Evolutionary conservation across 2,329 filamentous ascomycete genomes (phyloP), one percentile per base, ranked within the genome.

Genomic region (Colletotrichum liriopes): DNA sequence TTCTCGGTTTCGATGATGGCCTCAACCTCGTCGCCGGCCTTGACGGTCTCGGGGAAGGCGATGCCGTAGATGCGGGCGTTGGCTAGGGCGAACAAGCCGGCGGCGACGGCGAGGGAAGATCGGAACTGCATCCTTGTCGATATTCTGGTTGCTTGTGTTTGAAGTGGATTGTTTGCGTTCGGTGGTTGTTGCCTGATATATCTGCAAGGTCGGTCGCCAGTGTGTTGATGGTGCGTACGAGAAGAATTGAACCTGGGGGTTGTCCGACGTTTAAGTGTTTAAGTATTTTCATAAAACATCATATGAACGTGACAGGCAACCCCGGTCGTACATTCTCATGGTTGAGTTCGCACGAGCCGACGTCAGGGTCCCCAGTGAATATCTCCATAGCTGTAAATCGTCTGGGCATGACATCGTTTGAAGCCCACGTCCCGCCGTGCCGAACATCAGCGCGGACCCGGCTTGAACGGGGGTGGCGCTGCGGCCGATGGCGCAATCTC

Each of bases 21-120:
- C 39, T 79, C 76, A 54, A 78, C 75, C 37, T 70, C 43, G 41
- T 77, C 74, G 72, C 82, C 83, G 5, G 84, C 81, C 43, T 77
- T 77, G 73, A 87, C 80, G 49, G 80, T 84, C 11, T 78, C 67
- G 1, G 86, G 86, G 20, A 83, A 79, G 20, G 81, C 77, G 75
- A 87, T 82, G 78, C 85, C 84, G 68, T 75, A 75, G 73, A 87
- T 85, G 74, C 83, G 81, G 67, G 84, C 84, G 51, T 77, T 75
- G 55, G 82, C 76, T 41, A 76, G 29, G 56, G 74, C 73, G 54
- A 76, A 65, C 64, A 80, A 73, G 61, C 77, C 52, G 56, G 74
- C 64, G 55, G 74, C 66, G 59, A 75, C 76, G 61, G 77, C 73
- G 55, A 77, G 41, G 37, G 76, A 74, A 67, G 77, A 60, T 23